Percentiles rank a stretch among this genome's conserved stretches.
These are phyloP conservation scores for Colletotrichum sojae DNA, from an alignment of 2,329 filamentous ascomycete genomes.

Conservation along the genomic window DNA sequence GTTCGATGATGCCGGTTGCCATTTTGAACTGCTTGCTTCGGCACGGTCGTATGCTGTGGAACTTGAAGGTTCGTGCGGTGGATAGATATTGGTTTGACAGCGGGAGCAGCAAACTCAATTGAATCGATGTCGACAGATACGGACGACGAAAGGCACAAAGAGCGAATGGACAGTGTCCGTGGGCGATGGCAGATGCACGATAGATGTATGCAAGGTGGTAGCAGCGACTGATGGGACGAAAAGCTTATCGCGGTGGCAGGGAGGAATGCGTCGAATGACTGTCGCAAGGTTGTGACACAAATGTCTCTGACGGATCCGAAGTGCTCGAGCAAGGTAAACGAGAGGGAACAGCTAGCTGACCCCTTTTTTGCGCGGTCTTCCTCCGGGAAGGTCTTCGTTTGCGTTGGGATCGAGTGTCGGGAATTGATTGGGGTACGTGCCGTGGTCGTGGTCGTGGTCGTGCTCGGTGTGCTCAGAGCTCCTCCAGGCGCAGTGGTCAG, in stretches of 20 bases:
- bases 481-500: background rate
- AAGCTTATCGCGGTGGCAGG: constrained; percentile 33
- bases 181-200: constrained; percentile 24
- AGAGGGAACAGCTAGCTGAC: background rate
- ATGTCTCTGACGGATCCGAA: constrained; percentile 34
- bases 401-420: constrained; percentile 19
- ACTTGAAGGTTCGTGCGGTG: constrained; percentile 6
- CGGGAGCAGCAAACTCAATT: constrained; percentile 24
- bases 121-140: background rate
- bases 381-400: constrained; percentile 1
- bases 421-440: constrained; percentile 13
- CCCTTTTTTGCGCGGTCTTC: constrained; percentile 7
- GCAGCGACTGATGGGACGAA: constrained; percentile 24
- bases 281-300: constrained; percentile 35
- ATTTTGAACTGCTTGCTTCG: constrained; percentile 47
- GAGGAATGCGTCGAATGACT: constrained; percentile 24
- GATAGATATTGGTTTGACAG: constrained; percentile 2
- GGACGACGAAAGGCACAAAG: background rate
- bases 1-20: constrained; percentile 69
- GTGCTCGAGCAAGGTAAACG: constrained; percentile 11
- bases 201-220: constrained; percentile 2
- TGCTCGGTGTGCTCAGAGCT: background rate
- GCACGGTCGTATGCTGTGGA: background rate
- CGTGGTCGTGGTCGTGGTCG: background rate
- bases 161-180: constrained; percentile 2